These are phyloP conservation scores for Suhomyces anneliseae DNA, from an alignment of 1,139 yeast genomes.

Conservation along the genomic window DNA sequence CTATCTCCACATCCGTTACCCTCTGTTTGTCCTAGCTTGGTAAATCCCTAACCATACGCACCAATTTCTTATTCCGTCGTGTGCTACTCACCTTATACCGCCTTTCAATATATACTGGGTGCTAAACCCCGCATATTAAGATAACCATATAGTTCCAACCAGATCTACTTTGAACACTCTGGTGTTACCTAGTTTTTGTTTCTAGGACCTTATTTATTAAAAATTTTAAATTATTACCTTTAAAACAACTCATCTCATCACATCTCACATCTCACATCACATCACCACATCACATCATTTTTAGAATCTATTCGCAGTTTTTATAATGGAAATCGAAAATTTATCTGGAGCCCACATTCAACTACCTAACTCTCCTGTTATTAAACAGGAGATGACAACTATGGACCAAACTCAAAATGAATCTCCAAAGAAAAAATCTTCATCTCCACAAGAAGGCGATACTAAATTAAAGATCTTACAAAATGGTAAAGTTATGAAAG, in stretches of 20 bases:
- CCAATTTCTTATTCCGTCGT: too few species aligned
- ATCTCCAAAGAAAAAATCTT: not conserved
- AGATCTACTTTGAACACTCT: not conserved
- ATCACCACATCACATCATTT: too few species aligned
- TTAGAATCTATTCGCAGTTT: too few species aligned
- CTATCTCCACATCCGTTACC: too few species aligned
- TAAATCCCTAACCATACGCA: too few species aligned
- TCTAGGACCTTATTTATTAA: too few species aligned
- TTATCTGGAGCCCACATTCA: not conserved
- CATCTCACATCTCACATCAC: too few species aligned
- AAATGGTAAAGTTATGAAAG: constrained; percentile 53
- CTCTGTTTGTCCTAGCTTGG: too few species aligned
- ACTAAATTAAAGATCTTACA: constrained; percentile 26
- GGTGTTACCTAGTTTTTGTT: too few species aligned
- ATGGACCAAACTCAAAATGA: not conserved
- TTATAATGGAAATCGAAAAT: constrained; percentile 1
- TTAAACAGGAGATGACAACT: not conserved
- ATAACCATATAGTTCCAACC: not conserved
- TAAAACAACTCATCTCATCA: too few species aligned
- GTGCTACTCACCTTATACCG: too few species aligned
- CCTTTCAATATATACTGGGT: not conserved
- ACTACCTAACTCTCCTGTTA: not conserved
- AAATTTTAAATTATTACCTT: too few species aligned
- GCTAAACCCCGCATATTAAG: not conserved
- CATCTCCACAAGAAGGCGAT: not conserved